These are phyloP conservation scores for Lasiodiplodia sp. DNA, from an alignment of 2,329 filamentous ascomycete species.

Conservation along the genomic window DNA sequence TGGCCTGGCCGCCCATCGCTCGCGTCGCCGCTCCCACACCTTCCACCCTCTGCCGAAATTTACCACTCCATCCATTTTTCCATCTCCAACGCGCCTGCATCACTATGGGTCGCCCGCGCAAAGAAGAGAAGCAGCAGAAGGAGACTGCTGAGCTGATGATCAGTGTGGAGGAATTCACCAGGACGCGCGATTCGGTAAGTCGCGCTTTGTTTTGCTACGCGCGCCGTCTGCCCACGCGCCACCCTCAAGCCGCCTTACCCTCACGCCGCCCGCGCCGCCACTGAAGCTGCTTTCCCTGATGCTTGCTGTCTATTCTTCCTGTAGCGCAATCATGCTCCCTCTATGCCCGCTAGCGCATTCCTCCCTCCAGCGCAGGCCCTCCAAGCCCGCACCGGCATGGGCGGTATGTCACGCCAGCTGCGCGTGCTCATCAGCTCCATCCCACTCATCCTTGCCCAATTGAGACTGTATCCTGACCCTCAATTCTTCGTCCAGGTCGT, in stretches of 20 bases:
- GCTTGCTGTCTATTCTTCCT: conserved; percentile 9
- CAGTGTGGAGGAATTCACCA: conserved; percentile 78
- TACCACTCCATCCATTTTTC: neutral
- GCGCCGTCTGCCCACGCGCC: conserved; percentile 32
- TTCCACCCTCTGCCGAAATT: conserved; percentile 11
- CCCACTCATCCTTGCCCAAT: conserved; percentile 20
- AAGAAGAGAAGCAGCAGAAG: conserved; percentile 41
- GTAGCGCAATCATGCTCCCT: conserved; percentile 22
- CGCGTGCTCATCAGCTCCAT: conserved; percentile 34
- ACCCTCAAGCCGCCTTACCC: conserved; percentile 26
- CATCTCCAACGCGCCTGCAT: conserved; percentile 22
- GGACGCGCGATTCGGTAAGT: conserved; percentile 83
- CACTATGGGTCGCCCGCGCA: conserved; percentile 25
- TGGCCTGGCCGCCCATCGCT: conserved; percentile 17
- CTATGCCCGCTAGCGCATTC: conserved; percentile 7
- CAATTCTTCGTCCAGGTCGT: conserved; percentile 65
- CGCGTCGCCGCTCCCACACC: conserved; percentile 20
- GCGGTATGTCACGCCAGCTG: conserved; percentile 30
- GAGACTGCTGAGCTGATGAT: conserved; percentile 51
- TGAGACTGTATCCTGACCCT: conserved; percentile 23
- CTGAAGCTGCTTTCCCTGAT: conserved; percentile 20
- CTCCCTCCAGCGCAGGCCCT: conserved; percentile 24
- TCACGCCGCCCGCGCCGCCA: conserved; percentile 19
- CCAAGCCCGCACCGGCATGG: conserved; percentile 26
- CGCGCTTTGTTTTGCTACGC: conserved; percentile 30